phyloP scores from a whole-genome alignment of 768 basidiomycete species.

The Saitozyma podzolica region DNA sequence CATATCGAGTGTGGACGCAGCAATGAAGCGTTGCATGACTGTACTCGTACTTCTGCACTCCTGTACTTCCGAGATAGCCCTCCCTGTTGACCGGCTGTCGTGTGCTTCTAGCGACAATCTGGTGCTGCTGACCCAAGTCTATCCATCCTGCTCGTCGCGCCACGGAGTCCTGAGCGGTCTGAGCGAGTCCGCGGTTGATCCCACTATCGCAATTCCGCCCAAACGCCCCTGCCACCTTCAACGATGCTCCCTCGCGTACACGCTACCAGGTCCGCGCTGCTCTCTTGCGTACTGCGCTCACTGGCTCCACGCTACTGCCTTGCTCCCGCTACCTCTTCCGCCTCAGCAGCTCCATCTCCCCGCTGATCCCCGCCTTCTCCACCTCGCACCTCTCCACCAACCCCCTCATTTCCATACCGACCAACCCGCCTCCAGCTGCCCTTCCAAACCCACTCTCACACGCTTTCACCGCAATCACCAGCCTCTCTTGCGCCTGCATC shows the following conservation, averaged over 20 bases:
- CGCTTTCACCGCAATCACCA: constrained; percentile 65
- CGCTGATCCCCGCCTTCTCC: constrained; percentile 54
- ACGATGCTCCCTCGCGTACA: background rate
- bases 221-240: no score
- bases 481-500: constrained; percentile 54
- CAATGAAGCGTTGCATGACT: no score
- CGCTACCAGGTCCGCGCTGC: background rate
- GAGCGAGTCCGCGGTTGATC: no score
- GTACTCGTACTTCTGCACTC: no score
- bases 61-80: no score
- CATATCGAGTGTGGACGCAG: no score
- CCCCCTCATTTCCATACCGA: constrained; percentile 66
- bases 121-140: no score
- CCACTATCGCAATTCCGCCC: no score
- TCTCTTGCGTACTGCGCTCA: background rate
- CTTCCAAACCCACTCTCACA: constrained; percentile 71
- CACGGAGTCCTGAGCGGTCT: no score
- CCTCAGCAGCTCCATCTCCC: background rate
- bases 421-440: constrained; percentile 62
- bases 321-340: background rate
- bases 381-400: constrained; percentile 65
- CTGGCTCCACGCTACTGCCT: background rate
- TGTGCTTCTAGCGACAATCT: no score
- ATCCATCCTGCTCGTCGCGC: no score
- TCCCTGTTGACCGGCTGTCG: no score